Conservation (phyloP, 1,139 yeast species). For the Candida glucosophila region DNA sequence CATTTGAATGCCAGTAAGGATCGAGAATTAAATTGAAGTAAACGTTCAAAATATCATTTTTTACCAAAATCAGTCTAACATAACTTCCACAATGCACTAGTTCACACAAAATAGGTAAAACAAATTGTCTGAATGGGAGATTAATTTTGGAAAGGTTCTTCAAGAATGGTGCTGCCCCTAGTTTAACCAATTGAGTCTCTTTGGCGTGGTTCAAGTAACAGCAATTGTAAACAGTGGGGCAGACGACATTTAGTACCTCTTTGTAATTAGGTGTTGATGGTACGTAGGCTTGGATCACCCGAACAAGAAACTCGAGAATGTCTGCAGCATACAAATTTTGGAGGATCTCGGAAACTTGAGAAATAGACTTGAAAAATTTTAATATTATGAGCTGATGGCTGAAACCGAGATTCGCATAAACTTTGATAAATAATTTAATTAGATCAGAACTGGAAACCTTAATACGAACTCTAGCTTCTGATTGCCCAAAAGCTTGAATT, state of each 20-base stretch:
- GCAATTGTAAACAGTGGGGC: conserved; percentile 44
- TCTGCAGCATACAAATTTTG: conserved; percentile 31
- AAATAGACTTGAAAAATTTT: conserved; percentile 36
- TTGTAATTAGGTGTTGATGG: conserved; percentile 24
- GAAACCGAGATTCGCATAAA: conserved; percentile 22
- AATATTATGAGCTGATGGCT: conserved; percentile 29
- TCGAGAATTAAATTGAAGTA: conserved; percentile 44
- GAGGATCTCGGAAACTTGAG: conserved; percentile 28
- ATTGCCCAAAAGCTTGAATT: conserved; percentile 31
- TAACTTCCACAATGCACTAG: conserved; percentile 41
- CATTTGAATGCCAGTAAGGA: conserved; percentile 65
- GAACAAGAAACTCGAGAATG: conserved; percentile 31
- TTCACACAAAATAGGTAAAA: conserved; percentile 57
- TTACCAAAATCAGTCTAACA: conserved; percentile 30
- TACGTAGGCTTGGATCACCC: conserved; percentile 18
- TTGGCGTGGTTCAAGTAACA: conserved; percentile 48
- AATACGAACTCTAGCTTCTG: conserved; percentile 34
- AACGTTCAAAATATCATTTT: conserved; percentile 33
- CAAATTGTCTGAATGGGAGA: conserved; percentile 50
- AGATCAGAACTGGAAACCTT: conserved; percentile 35
- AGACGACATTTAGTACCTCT: conserved; percentile 33
- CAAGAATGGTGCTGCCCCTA: conserved; percentile 48
- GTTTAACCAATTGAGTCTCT: conserved; percentile 44
- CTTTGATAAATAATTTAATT: conserved; percentile 35
- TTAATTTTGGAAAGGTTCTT: conserved; percentile 36